Conservation (phyloP, 257 asterid species). For the Rhazya stricta region DNA sequence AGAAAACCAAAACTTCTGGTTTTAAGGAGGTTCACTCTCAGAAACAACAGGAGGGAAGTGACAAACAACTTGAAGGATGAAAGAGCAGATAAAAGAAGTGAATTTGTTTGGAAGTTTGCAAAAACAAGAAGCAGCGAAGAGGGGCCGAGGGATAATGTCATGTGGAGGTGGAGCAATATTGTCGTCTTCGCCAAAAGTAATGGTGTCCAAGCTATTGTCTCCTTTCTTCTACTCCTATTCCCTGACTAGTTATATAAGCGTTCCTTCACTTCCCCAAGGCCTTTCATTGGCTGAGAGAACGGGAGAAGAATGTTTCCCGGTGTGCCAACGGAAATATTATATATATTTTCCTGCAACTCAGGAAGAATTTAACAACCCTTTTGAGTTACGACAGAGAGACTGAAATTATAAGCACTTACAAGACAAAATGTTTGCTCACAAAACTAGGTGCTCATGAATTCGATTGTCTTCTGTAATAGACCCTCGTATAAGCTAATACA, state of each 20-base stretch:
- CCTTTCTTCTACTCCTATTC: background rate
- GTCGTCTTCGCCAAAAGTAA: conserved; percentile 6
- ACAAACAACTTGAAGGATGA: no score
- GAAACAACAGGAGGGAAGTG: background rate
- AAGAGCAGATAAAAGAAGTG: no score
- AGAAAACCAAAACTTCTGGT: no score
- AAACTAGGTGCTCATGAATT: background rate
- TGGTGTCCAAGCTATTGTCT: background rate
- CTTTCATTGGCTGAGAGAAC: background rate
- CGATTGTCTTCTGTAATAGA: background rate
- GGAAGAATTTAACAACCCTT: background rate
- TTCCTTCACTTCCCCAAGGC: background rate
- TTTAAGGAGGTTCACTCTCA: no score
- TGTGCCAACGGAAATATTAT: background rate
- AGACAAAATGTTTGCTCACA: background rate
- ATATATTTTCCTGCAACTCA: background rate
- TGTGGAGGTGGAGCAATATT: background rate
- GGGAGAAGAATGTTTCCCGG: background rate
- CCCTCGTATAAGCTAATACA: no score
- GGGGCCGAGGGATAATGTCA: no score
- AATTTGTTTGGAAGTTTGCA: no score
- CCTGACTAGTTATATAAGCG: background rate
- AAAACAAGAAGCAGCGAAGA: no score
- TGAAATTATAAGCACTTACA: background rate
- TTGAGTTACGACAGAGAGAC: background rate